These are phyloP conservation scores for Fusarium cicatricum DNA, from an alignment of 2,329 filamentous ascomycete species.

Conservation along the genomic window DNA sequence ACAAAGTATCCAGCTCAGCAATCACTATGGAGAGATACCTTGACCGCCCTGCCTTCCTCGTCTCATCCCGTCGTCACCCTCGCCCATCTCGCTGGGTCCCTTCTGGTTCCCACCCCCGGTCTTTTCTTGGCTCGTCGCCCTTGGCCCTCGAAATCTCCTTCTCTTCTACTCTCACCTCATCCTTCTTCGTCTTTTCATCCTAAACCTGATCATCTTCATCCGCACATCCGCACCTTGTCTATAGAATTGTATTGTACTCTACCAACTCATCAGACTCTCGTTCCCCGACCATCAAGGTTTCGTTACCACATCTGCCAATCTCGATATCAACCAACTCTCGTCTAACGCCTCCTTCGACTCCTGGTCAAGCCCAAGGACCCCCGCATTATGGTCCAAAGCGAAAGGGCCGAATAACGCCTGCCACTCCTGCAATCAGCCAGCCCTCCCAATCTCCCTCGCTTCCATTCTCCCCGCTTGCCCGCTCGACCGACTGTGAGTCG, in stretches of 20 bases:
- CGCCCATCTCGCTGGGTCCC: slow-evolving; percentile 15
- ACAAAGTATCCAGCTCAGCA: slow-evolving; percentile 1
- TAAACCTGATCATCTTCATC: slow-evolving; percentile 26
- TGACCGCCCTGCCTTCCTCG: background rate
- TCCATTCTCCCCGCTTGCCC: slow-evolving; percentile 22
- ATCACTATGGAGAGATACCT: background rate
- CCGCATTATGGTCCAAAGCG: slow-evolving; percentile 46
- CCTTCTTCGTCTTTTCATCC: slow-evolving; percentile 23
- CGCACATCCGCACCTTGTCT: slow-evolving; percentile 20
- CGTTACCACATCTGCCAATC: background rate
- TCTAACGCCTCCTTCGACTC: slow-evolving; percentile 17
- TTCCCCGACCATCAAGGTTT: background rate
- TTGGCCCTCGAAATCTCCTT: slow-evolving; percentile 36
- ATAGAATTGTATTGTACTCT: slow-evolving; percentile 6
- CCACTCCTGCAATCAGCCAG: slow-evolving; percentile 38
- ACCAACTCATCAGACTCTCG: background rate
- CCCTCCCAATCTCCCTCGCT: slow-evolving; percentile 28
- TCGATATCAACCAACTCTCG: slow-evolving; percentile 6
- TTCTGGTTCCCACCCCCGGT: slow-evolving; percentile 20
- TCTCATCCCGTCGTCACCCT: slow-evolving; percentile 15
- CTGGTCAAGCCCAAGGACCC: slow-evolving; percentile 34
- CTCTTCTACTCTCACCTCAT: slow-evolving; percentile 35
- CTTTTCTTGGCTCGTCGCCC: slow-evolving; percentile 6
- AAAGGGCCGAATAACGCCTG: slow-evolving; percentile 52
- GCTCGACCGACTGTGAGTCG: slow-evolving; percentile 32